Percentiles rank a stretch among this genome's conserved stretches.
Conservation (phyloP, 2,329 filamentous ascomycete species). For the Pseudocercospora eumusae region DNA sequence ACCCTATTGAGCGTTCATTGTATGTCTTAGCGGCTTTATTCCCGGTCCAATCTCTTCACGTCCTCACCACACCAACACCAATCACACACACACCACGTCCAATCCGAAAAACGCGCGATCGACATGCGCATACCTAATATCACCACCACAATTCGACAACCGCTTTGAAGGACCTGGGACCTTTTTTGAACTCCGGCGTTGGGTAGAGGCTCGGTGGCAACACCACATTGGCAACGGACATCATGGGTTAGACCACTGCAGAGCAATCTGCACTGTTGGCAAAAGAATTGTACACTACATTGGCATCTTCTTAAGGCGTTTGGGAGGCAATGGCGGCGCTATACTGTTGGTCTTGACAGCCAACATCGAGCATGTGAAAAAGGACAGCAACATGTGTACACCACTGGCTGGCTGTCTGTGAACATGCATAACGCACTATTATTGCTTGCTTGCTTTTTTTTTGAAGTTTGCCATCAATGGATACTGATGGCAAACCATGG, state of each 20-base stretch:
- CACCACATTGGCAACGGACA: conserved; percentile 20
- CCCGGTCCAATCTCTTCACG: conserved; percentile 14
- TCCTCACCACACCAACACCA: conserved; percentile 6
- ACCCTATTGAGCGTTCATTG: conserved; percentile 29
- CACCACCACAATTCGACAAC: conserved; percentile 10
- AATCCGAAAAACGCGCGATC: conserved; percentile 6
- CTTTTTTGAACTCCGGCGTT: conserved; percentile 23
- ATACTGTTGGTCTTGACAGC: neutral
- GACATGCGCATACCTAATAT: conserved; percentile 3
- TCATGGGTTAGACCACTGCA: conserved; percentile 25
- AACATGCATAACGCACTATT: neutral
- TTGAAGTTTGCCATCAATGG: conserved; percentile 1
- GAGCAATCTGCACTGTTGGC: conserved; percentile 27
- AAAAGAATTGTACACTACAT: conserved; percentile 25
- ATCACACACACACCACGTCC: too few relatives aligned
- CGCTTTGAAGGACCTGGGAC: conserved; percentile 20
- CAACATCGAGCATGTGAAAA: conserved; percentile 4
- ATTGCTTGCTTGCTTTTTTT: neutral
- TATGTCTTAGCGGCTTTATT: conserved; percentile 17
- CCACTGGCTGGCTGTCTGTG: conserved; percentile 5
- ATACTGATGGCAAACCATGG: conserved; percentile 2
- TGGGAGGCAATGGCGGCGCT: conserved; percentile 4
- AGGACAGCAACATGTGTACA: neutral
- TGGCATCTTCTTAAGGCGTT: conserved; percentile 24
- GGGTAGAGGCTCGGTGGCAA: conserved; percentile 26